Conservation (phyloP, 176 grass and related monocot genomes). For the Carex kokanica region DNA sequence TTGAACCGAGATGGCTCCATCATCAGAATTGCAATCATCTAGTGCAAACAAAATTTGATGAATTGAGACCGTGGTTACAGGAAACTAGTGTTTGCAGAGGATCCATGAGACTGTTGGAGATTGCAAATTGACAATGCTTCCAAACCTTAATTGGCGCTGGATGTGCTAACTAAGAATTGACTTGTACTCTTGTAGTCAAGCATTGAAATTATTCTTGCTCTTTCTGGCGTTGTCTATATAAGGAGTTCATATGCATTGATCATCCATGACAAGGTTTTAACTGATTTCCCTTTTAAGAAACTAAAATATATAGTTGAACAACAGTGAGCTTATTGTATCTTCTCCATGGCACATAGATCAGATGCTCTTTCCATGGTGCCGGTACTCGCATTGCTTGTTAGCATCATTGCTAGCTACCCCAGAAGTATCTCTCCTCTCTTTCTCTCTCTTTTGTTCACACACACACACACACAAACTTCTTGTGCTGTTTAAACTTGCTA, state of each 20-base stretch:
- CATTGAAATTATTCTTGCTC: not conserved
- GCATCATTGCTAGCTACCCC: slow-evolving; percentile 24
- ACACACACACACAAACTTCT: too few species aligned
- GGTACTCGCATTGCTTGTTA: slow-evolving; percentile 33
- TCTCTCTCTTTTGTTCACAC: not conserved
- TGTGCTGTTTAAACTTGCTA: too few species aligned
- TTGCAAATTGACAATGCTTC: not conserved
- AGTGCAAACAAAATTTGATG: not conserved
- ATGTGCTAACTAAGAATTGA: not conserved
- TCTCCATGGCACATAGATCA: not conserved
- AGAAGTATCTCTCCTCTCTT: slow-evolving; percentile 21
- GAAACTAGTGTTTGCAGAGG: too few species aligned
- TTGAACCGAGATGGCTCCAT: too few species aligned
- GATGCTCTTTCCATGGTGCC: not conserved
- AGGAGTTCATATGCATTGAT: not conserved
- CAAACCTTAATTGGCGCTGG: not conserved
- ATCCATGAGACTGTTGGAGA: not conserved
- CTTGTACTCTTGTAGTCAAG: not conserved
- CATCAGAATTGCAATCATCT: not conserved
- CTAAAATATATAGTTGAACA: not conserved
- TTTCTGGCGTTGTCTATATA: not conserved
- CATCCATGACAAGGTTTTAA: not conserved
- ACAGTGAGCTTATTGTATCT: not conserved
- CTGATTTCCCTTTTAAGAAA: not conserved
- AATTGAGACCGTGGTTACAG: too few species aligned